A percentile compares a stretch with the other conserved stretches of the same genome.
Conservation (phyloP, 352 stramenopile species). For the Vaucheria bursata region DNA sequence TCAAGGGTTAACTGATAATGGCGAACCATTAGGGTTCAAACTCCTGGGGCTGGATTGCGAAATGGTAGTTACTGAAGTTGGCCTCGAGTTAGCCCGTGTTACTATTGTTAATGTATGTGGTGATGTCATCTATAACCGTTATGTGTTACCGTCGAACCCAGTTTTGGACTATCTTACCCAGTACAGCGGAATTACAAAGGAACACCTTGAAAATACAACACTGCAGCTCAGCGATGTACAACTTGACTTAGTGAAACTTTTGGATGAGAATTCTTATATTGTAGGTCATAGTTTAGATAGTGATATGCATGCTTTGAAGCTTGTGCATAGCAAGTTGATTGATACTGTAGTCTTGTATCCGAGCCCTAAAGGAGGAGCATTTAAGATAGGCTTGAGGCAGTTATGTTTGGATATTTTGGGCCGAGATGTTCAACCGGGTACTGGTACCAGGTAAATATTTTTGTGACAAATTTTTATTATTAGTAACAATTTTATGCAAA, state of each 20-base stretch:
- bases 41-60: constrained; percentile 37
- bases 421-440: constrained; percentile 18
- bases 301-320: constrained; percentile 40
- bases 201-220: constrained; percentile 28
- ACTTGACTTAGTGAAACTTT: constrained; percentile 35
- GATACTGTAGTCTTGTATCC: constrained; percentile 51
- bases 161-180: constrained; percentile 50
- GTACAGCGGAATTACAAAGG: constrained; percentile 48
- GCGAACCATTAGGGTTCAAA: background rate
- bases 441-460: constrained; percentile 21
- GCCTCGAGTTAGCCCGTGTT: constrained; percentile 31
- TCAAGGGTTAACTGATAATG: constrained; percentile 12
- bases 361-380: constrained; percentile 22
- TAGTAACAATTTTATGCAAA: constrained; percentile 13
- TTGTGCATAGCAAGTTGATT: constrained; percentile 47
- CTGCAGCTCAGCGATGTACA: constrained; percentile 44
- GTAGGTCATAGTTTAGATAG: constrained; percentile 50
- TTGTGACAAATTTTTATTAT: constrained; percentile 26
- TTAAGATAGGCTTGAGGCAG: constrained; percentile 30
- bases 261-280: constrained; percentile 43
- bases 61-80: constrained; percentile 23
- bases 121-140: constrained; percentile 20
- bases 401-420: constrained; percentile 34
- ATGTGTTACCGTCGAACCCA: constrained; percentile 38
- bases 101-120: constrained; percentile 32